Base-by-base conservation (phyloP, 202 grass and related monocot genomes). In the Zizania palustris region DNA sequence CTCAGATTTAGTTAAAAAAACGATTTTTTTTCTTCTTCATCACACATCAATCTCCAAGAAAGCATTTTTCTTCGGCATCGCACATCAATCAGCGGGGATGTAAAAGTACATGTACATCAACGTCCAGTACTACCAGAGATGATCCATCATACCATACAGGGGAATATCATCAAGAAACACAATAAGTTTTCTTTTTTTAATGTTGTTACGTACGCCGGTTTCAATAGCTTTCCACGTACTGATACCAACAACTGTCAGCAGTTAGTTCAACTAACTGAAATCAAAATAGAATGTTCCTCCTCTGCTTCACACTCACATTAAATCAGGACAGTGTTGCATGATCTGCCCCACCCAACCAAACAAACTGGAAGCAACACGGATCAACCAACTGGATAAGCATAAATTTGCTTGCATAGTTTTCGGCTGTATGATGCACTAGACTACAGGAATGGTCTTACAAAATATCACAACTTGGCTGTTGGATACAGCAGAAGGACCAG, bases 191-290 rank as follows among this genome's bases (percentile, higher is more conserved):
- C 34, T 69, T 45, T 67, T 16, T 49, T 5, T 13, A 9, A 28
- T 28, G 67, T 15, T 36, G 22, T 16, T 33, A n/a, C 45, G 49
- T 69, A 22, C 0, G 12, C 20, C 14, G 13, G 14, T 72, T 46
- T 16, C 3, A 57, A 68, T 72, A 65, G 28, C 59, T 60, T 72
- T 67, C 69, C 50, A 36, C 50, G 43, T 2, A 28, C 28, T 11
- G 7, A 79, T 36, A 7, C 75, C 16, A 85, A 60, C 68, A 86
- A 71, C 84, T 59, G 46, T 46, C 78, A 61, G 13, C 73, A 60
- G 51, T 20, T 75, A 65, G 78, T 37, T 73, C 60, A 67, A 66
- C 67, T 2, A 82, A 67, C 22, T 51, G 45, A 33, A 21, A 64
- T 7, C 1, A 63, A 44, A 5, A 46, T 34, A 55, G 15, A 66